Evolutionary conservation across 495 filamentous ascomycete genomes (phyloP).

Genomic region (Penicillium parvum): DNA sequence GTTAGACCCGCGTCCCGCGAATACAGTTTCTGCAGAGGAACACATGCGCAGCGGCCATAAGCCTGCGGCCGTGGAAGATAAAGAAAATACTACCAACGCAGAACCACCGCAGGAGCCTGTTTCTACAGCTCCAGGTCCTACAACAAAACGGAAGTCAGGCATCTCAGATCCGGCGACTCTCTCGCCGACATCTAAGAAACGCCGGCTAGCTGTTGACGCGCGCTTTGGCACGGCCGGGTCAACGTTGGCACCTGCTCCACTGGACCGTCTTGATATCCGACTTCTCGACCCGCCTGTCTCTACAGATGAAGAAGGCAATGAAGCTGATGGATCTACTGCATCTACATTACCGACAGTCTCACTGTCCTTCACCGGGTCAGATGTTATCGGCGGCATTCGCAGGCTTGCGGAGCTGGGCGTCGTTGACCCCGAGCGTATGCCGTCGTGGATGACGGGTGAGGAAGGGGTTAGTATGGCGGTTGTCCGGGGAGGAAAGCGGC

Average conservation of each 20-base stretch:
- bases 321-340: conserved; percentile 8
- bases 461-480: conserved; percentile 70
- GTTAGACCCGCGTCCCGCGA: conserved; percentile 46
- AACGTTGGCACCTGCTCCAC: conserved; percentile 19
- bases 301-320: too few species aligned
- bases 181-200: conserved; percentile 59
- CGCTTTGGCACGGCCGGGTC: conserved; percentile 38
- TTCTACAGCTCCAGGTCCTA: too few species aligned
- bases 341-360: conserved; percentile 38
- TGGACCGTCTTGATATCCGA: conserved; percentile 32
- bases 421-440: conserved; percentile 71
- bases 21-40: conserved; percentile 41
- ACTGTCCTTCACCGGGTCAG: conserved; percentile 64
- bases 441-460: conserved; percentile 89
- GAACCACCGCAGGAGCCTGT: conserved; percentile 30
- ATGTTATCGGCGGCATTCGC: conserved; percentile 78
- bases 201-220: conserved; percentile 52
- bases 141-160: conserved; percentile 2
- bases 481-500: conserved; percentile 56
- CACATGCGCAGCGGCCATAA: conserved; percentile 23
- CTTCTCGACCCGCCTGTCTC: conserved; percentile 25
- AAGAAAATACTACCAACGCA: conserved; percentile 20
- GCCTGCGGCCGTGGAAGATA: conserved; percentile 14
- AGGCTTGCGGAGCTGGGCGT: conserved; percentile 70
- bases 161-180: conserved; percentile 43